These are phyloP conservation scores for Candida xiaguanensis DNA, from an alignment of 805 yeast genomes.

Conservation along the genomic window DNA sequence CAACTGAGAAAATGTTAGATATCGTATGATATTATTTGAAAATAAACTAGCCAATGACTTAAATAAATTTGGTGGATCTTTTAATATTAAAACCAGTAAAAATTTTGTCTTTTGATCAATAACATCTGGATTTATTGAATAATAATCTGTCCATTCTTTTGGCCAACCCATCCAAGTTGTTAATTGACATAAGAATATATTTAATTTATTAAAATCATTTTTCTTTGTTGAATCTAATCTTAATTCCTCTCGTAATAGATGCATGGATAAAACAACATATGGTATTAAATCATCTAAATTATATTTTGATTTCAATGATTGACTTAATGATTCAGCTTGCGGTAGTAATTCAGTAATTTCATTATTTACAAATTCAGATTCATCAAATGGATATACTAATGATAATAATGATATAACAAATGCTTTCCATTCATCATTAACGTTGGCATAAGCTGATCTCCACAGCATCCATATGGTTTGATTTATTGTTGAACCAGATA, in stretches of 20 bases:
- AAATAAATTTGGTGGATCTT: conserved; percentile 58
- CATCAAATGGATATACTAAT: conserved; percentile 42
- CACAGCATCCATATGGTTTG: conserved; percentile 61
- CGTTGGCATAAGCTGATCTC: conserved; percentile 49
- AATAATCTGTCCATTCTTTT: conserved; percentile 57
- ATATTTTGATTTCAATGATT: conserved; percentile 28
- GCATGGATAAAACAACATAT: conserved; percentile 63
- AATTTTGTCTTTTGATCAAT: conserved; percentile 42
- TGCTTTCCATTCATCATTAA: conserved; percentile 57
- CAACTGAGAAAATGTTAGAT: conserved; percentile 62
- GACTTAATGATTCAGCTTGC: conserved; percentile 25
- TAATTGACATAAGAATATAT: conserved; percentile 56
- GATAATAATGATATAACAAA: conserved; percentile 51
- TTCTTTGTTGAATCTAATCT: conserved; percentile 50
- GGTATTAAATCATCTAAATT: conserved; percentile 55
- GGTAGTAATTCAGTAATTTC: conserved; percentile 29
- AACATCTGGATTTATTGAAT: conserved; percentile 30
- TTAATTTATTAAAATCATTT: conserved; percentile 37
- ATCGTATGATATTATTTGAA: conserved; percentile 42
- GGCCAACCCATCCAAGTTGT: conserved; percentile 75
- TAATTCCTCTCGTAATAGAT: conserved; percentile 73
- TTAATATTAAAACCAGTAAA: conserved; percentile 43
- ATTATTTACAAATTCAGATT: conserved; percentile 18
- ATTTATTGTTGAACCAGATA: conserved; percentile 55
- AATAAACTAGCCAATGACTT: conserved; percentile 52